phyloP scores from a whole-genome alignment of 305 asterid genomes.

The Caryopteris hybrid region DNA sequence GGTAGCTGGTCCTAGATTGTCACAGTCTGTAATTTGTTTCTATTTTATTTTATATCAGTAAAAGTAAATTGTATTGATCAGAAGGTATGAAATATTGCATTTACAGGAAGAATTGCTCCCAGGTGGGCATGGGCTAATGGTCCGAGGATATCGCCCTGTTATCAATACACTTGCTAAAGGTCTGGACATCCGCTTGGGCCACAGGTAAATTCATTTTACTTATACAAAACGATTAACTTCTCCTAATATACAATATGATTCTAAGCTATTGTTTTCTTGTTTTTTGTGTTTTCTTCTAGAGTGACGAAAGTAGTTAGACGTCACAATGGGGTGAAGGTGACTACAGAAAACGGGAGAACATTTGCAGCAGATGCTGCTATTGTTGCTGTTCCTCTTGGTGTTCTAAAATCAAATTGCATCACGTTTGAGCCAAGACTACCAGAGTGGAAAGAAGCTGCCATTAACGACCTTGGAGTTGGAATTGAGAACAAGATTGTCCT shows the following conservation, averaged over 20 bases:
- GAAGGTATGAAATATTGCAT: neutral
- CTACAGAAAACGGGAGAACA: conserved; percentile 76
- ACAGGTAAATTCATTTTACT: conserved; percentile 40
- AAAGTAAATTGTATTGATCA: neutral
- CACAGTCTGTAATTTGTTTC: neutral
- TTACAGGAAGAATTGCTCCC: conserved; percentile 79
- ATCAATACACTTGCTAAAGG: conserved; percentile 90
- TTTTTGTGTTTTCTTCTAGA: conserved; percentile 28
- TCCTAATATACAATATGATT: neutral
- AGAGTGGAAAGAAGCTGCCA: conserved; percentile 89
- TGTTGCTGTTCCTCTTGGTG: conserved; percentile 86
- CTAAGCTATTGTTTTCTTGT: neutral
- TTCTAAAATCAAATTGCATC: conserved; percentile 62
- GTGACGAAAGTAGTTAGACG: conserved; percentile 70
- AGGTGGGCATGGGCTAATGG: conserved; percentile 96
- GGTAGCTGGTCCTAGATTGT: neutral
- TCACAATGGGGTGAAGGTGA: conserved; percentile 72
- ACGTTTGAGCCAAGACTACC: conserved; percentile 86
- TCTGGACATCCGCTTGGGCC: conserved; percentile 82
- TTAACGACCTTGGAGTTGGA: conserved; percentile 85
- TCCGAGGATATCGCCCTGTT: conserved; percentile 89
- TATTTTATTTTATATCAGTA: neutral
- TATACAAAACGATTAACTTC: neutral
- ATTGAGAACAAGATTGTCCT: conserved; percentile 85
- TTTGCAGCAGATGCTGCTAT: conserved; percentile 93